These are phyloP conservation scores for Wickerhamiella lipophila DNA, from an alignment of 805 yeast genomes.

Conservation along the genomic window DNA sequence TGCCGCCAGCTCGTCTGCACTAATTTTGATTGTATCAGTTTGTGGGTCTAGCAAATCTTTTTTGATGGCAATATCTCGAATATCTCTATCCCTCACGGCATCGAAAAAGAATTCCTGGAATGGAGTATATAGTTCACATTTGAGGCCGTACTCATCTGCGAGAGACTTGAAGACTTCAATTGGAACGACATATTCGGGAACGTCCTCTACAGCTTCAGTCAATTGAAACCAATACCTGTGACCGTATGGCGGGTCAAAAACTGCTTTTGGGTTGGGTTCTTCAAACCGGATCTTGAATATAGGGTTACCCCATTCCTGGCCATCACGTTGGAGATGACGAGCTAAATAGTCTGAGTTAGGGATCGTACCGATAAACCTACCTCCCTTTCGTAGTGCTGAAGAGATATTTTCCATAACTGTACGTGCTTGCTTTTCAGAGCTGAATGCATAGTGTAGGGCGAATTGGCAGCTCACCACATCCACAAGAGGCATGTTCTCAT, in stretches of 20 bases:
- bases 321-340: constrained; percentile 39
- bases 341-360: constrained; percentile 71
- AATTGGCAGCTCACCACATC: constrained; percentile 86
- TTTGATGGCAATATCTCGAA: constrained; percentile 23
- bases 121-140: constrained; percentile 56
- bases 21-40: constrained; percentile 66
- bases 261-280: constrained; percentile 36
- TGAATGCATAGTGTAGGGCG: constrained; percentile 90
- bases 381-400: constrained; percentile 64
- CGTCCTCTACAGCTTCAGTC: constrained; percentile 89
- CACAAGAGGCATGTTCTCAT: constrained; percentile 67
- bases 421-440: constrained; percentile 66
- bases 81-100: constrained; percentile 43
- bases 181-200: constrained; percentile 94
- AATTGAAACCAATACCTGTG: constrained; percentile 69
- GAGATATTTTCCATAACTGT: constrained; percentile 63
- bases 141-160: constrained; percentile 73
- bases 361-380: constrained; percentile 83
- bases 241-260: constrained; percentile 44
- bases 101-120: constrained; percentile 72
- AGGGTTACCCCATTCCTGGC: constrained; percentile 69
- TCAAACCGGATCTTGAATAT: constrained; percentile 73
- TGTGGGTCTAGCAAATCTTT: constrained; percentile 50
- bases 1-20: constrained; percentile 80
- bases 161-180: constrained; percentile 73